Evolutionary conservation across 192 early-diverging fungal species (phyloP).

Genomic region (Umbelopsis isabellina): DNA sequence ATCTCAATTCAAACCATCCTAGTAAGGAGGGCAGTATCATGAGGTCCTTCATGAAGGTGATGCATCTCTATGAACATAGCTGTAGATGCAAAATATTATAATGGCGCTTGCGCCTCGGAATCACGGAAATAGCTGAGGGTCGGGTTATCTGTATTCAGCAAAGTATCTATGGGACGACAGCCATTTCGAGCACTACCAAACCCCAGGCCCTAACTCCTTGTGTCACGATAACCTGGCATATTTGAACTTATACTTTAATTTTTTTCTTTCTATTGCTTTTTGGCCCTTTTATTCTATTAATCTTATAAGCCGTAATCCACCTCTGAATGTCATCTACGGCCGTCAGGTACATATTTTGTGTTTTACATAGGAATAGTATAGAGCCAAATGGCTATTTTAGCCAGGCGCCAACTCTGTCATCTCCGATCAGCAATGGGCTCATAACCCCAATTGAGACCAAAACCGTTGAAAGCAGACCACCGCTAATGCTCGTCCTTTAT

Average conservation of each 20-base stretch:
- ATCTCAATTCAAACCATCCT: constrained; percentile 1
- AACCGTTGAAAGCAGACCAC: neutral
- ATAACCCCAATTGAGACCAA: neutral
- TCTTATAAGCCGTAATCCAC: neutral
- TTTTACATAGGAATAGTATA: neutral
- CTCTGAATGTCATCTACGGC: constrained; percentile 35
- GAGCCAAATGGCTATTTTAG: no score
- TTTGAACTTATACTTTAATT: constrained; percentile 18
- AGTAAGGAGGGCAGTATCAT: neutral
- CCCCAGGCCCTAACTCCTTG: constrained; percentile 8
- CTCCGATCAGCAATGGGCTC: neutral
- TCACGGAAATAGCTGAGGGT: neutral
- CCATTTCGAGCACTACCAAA: neutral
- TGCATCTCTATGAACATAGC: neutral
- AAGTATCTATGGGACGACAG: neutral
- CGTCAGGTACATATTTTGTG: constrained; percentile 43
- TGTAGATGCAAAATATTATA: neutral
- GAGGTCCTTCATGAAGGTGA: neutral
- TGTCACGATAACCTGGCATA: neutral
- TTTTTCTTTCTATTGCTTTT: constrained; percentile 13
- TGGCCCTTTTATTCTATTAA: constrained; percentile 19
- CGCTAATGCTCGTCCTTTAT: neutral
- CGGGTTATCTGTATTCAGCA: constrained; percentile 18
- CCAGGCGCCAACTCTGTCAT: neutral
- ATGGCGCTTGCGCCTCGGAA: constrained; percentile 6